A percentile compares a stretch with the other conserved stretches of the same genome.
phyloP scores from a whole-genome alignment of 1,284 basidiomycete species.

The Apiotrichum gamsii region DNA sequence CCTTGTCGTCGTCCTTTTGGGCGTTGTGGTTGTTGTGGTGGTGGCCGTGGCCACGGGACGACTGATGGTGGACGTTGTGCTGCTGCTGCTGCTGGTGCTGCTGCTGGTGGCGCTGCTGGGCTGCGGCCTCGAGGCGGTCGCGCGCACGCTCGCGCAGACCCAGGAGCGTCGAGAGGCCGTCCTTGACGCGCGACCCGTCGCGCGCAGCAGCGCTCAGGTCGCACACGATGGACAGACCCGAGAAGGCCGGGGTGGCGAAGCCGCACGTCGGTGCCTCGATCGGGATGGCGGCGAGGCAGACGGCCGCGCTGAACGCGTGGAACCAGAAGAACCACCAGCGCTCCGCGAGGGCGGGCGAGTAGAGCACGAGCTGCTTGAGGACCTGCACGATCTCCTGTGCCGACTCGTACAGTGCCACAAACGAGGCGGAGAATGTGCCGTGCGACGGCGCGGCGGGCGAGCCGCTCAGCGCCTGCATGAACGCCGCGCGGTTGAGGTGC shows the following conservation, averaged over 20 bases:
- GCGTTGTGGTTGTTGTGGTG: not conserved
- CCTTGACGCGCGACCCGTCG: constrained; percentile 42
- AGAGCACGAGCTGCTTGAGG: constrained; percentile 43
- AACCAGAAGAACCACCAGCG: constrained; percentile 48
- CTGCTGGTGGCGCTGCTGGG: not conserved
- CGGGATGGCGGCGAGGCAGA: constrained; percentile 41
- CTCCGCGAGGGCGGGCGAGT: constrained; percentile 41
- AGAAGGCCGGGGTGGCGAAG: constrained; percentile 41
- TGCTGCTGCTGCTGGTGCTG: too few species aligned
- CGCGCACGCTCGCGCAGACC: constrained; percentile 37
- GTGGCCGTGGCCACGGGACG: not conserved
- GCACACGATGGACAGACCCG: constrained; percentile 39
- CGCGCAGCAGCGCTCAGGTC: constrained; percentile 41
- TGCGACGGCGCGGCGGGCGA: constrained; percentile 27
- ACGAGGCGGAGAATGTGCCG: constrained; percentile 28
- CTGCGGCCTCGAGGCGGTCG: constrained; percentile 19
- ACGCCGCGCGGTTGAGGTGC: constrained; percentile 39
- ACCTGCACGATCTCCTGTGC: constrained; percentile 44
- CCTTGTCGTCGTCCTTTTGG: not conserved
- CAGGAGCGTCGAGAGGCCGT: constrained; percentile 37
- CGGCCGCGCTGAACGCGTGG: constrained; percentile 43
- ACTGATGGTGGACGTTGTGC: too few species aligned
- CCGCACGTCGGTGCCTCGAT: constrained; percentile 43
- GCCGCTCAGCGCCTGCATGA: constrained; percentile 36
- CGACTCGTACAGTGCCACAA: constrained; percentile 39